phyloP scores from a whole-genome alignment of 345 rosid genomes.

The Lepidium sativum region DNA sequence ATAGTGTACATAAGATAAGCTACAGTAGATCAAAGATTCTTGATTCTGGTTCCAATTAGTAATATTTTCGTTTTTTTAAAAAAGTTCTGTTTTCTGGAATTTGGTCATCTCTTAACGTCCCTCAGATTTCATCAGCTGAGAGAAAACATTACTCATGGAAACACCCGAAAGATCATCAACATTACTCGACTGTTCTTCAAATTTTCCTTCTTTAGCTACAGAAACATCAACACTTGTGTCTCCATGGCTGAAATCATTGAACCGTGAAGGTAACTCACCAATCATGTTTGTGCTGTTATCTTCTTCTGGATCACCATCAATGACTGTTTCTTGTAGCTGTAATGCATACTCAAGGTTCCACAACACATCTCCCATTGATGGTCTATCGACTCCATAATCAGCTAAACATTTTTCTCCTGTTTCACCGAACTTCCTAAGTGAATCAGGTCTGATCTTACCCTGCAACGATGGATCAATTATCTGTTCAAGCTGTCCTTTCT shows the following conservation, averaged over 20 bases:
- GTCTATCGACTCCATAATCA: constrained; percentile 71
- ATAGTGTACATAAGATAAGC: not conserved
- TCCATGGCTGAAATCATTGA: constrained; percentile 41
- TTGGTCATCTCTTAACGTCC: constrained; percentile 35
- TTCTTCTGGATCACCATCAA: constrained; percentile 54
- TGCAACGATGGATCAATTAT: constrained; percentile 56
- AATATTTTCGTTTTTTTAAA: not conserved
- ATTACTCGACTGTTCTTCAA: constrained; percentile 26
- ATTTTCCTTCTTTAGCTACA: constrained; percentile 23
- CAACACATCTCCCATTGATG: constrained; percentile 82
- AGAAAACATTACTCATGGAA: constrained; percentile 77
- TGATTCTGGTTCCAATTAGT: not conserved
- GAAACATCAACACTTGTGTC: constrained; percentile 25
- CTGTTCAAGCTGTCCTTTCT: constrained; percentile 72
- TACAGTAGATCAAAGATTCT: not conserved
- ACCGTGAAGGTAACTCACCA: constrained; percentile 49
- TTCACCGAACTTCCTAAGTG: constrained; percentile 76
- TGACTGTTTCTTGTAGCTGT: constrained; percentile 64
- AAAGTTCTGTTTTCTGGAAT: not conserved
- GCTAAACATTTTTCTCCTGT: constrained; percentile 91
- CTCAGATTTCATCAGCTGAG: constrained; percentile 75
- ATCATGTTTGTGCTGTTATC: constrained; percentile 72
- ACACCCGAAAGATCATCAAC: constrained; percentile 47
- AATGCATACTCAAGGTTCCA: constrained; percentile 90
- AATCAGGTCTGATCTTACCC: constrained; percentile 55